Base-by-base conservation (phyloP, 1,139 yeast species). In the Maudiozyma humilis region DNA sequence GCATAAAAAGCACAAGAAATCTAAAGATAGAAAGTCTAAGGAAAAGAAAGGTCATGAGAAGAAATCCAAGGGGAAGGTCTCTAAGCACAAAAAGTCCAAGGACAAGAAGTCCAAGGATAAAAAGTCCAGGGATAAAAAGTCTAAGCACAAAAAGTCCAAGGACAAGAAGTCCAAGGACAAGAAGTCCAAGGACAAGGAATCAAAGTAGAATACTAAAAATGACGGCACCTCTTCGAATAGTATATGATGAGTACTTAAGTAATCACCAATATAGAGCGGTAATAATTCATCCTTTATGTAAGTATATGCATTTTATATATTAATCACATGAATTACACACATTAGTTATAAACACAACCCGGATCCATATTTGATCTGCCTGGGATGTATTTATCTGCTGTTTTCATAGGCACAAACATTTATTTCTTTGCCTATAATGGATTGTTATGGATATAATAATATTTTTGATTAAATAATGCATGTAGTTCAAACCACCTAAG, bases 1-100 rank as follows among this genome's bases (percentile, higher is more conserved):
- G 30, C 55, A 51, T 47, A 58, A 56, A 50, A 58, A 51, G 30
- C 55, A 51, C 48, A 58, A 56, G 51, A 58, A 52, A 43, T 52
- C 19, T 25, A 38, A 38, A 19, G 47, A 48, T 15, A 54, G 53
- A 46, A 51, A 52, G 50, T 2, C 30, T 3, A 50, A 36, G 18
- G 36, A 51, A 40, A 56, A 53, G 41, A 51, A 53, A 39, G 51
- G 50, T 38, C 54, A 51, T 41, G 51, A 57, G 42, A 51, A 44
- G 43, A 54, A 56, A 42, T 54, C 54, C 44, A 51, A 56, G 43
- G 51, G 43, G 42, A 54, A 56, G 42, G 53, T 54, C 44, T 49
- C 55, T 46, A 55, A 57, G 50, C 54, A 55, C 44, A 54, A 57
- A 49, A 52, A 44, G 52, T 50, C 45, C 55, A 54, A 44, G 47